Conservation (phyloP, 805 yeast genomes). For the Hanseniaspora guilliermondii region DNA sequence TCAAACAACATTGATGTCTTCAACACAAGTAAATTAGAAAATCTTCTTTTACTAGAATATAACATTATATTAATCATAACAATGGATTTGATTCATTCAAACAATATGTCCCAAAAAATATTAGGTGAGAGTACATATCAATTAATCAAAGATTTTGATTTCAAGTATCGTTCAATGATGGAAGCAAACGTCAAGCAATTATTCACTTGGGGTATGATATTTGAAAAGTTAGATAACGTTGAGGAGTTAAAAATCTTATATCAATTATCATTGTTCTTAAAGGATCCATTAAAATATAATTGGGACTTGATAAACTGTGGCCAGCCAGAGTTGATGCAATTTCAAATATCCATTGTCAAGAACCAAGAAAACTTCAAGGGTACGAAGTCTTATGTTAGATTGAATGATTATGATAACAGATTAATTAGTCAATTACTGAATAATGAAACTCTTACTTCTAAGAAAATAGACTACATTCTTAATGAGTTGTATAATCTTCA, state of each 20-base stretch:
- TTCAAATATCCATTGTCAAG: constrained; percentile 1
- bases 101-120: background rate
- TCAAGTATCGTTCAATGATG: background rate
- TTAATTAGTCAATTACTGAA: background rate
- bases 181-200: background rate
- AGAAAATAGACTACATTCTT: constrained; percentile 9
- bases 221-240: background rate
- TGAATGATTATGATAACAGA: constrained; percentile 9
- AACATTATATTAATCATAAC: constrained; percentile 1
- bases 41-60: constrained; percentile 4
- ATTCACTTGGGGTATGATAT: constrained; percentile 6
- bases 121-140: background rate
- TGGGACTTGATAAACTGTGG: constrained; percentile 5
- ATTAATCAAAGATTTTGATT: background rate
- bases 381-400: constrained; percentile 1
- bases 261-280: background rate
- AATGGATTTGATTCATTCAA: background rate
- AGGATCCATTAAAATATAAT: background rate
- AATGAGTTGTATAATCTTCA: constrained; percentile 1
- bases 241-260: background rate
- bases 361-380: constrained; percentile 6
- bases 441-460: background rate
- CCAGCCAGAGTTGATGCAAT: background rate
- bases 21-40: background rate
- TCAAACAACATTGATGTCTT: background rate